Evolutionary conservation across 768 basidiomycete species (phyloP).

Genomic region (Russula virescens): DNA sequence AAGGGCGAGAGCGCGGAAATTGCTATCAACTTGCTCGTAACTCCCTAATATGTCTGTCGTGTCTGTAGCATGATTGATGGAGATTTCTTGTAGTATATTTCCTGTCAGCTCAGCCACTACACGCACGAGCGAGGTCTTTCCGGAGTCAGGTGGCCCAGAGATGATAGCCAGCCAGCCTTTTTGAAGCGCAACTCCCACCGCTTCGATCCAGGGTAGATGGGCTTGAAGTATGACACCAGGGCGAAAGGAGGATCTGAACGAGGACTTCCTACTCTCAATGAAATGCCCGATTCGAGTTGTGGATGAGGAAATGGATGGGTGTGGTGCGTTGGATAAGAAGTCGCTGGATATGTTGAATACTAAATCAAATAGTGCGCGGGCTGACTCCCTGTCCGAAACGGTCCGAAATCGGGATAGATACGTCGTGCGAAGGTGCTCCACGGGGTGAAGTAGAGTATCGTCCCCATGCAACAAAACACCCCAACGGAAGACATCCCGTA

Average conservation of each 20-base stretch:
- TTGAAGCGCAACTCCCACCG: slow-evolving; percentile 64
- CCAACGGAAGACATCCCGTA: slow-evolving; percentile 93
- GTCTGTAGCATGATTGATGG: slow-evolving; percentile 82
- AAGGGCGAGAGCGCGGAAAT: slow-evolving; percentile 35
- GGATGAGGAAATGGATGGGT: slow-evolving; percentile 42
- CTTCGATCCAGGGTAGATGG: slow-evolving; percentile 64
- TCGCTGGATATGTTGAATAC: slow-evolving; percentile 37
- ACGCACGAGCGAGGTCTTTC: slow-evolving; percentile 75
- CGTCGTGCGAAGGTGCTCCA: slow-evolving; percentile 58
- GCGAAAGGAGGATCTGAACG: slow-evolving; percentile 35
- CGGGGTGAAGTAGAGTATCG: slow-evolving; percentile 42
- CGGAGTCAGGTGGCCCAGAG: slow-evolving; percentile 63
- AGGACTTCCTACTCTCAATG: slow-evolving; percentile 32
- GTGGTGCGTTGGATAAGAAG: slow-evolving; percentile 29
- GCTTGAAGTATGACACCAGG: slow-evolving; percentile 48
- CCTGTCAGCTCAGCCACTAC: slow-evolving; percentile 68
- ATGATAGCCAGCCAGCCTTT: slow-evolving; percentile 88
- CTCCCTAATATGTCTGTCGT: slow-evolving; percentile 91
- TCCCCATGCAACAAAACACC: slow-evolving; percentile 45
- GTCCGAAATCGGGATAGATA: slow-evolving; percentile 88
- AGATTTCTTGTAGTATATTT: slow-evolving; percentile 59
- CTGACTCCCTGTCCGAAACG: slow-evolving; percentile 52
- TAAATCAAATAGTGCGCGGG: slow-evolving; percentile 48
- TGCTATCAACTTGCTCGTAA: slow-evolving; percentile 83
- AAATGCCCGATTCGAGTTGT: slow-evolving; percentile 66